Base-by-base conservation (phyloP, 768 basidiomycete genomes). In the Pleurotus tuber-regium region DNA sequence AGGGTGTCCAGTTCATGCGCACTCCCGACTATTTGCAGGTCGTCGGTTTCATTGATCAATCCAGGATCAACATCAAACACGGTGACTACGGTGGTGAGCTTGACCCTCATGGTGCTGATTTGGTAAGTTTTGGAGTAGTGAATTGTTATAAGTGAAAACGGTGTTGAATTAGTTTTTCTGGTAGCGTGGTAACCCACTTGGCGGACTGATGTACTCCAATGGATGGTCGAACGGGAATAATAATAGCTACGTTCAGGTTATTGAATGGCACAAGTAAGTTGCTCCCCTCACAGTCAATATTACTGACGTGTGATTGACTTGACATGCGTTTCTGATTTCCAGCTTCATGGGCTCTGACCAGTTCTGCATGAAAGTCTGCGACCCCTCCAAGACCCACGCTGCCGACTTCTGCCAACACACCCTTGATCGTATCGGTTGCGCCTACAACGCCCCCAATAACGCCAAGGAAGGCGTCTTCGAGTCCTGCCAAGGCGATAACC, bases 111-210 rank as follows among this genome's bases (percentile, higher is more conserved):
- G 87, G 88, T 52, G 86, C 86, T 54, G 88, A 89, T 63, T 49
- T 70, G 19, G 70, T 62, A 28, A 48, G 67, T 36, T 43, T 25
- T 29, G 1, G 4, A 6, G 7, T 16, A n/a, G 19, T 36, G 3
- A 21, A 42, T 60, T 21, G 43, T 40, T 43, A 35, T 52, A 38
- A 25, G 54, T 28, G 59, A n/a, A 61, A 4, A 55, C 61, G 30
- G 57, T 43, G 10, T 18, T 18, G 10, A 43, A 14, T 36, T 10
- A 16, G 14, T 26, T 48, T 18, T 7, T 14, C 50, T 54, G 44
- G 53, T 57, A 86, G 79, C 80, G 86, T 55, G 91, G 90, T n/a
- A 93, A 91, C 70, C 87, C 87, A 2, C 71, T 89, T 23, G 89
- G 89, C 56, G 86, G 81, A 43, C 64, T 90, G 23, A 52, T 89